Conservation (phyloP, 352 stramenopile genomes). For the Phytopythium sindhum region DNA sequence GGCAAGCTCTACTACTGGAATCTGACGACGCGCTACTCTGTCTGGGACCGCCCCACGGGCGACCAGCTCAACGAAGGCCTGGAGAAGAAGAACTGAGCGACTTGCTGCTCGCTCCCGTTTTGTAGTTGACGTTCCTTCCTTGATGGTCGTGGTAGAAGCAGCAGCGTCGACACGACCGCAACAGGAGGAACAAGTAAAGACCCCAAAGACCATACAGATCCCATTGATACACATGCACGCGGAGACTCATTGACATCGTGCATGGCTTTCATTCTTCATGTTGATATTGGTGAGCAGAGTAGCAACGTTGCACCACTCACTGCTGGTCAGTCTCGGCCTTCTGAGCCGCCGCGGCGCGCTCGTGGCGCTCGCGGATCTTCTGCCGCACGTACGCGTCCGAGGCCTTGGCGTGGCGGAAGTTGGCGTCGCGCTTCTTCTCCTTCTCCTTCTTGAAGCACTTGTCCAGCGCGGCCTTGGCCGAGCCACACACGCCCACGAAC, state of each 20-base stretch:
- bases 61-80: constrained; percentile 58
- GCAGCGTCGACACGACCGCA: neutral
- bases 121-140: neutral
- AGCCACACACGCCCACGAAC: constrained; percentile 72
- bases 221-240: constrained; percentile 1
- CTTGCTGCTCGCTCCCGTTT: neutral
- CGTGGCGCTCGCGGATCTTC: constrained; percentile 71
- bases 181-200: neutral
- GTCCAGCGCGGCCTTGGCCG: constrained; percentile 72
- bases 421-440: constrained; percentile 49
- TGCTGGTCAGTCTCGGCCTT: constrained; percentile 14
- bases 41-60: constrained; percentile 68
- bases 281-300: neutral
- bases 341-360: constrained; percentile 26
- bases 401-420: constrained; percentile 57
- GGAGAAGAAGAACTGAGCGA: constrained; percentile 21
- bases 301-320: neutral
- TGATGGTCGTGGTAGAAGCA: neutral
- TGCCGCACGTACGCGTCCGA: constrained; percentile 70
- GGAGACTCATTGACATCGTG: neutral
- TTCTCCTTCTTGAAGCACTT: constrained; percentile 80
- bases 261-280: neutral
- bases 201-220: constrained; percentile 2
- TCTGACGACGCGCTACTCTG: constrained; percentile 72
- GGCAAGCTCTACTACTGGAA: constrained; percentile 90